A percentile compares a stretch with the other conserved stretches of the same genome.
These are phyloP conservation scores for Fistulinella prunicolor DNA, from an alignment of 768 basidiomycete genomes.

Conservation along the genomic window DNA sequence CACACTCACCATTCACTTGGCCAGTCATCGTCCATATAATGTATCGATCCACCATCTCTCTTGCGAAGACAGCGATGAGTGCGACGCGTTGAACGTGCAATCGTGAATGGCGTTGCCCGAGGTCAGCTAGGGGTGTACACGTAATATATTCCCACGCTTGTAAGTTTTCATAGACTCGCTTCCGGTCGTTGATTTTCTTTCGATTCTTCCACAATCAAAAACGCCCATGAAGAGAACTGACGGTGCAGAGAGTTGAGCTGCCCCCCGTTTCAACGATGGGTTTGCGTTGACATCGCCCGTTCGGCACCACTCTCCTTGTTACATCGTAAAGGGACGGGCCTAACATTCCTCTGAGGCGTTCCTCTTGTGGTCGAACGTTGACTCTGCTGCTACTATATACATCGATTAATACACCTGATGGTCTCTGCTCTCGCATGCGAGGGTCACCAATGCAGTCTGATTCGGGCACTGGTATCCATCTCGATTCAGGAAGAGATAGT, in stretches of 20 bases:
- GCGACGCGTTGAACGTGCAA: too few relatives aligned
- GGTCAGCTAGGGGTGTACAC: slow-evolving; percentile 3
- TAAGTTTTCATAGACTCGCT: not conserved
- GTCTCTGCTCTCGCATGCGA: too few relatives aligned
- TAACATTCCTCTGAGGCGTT: slow-evolving; percentile 52
- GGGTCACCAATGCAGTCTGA: slow-evolving; percentile 75
- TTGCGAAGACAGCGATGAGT: too few relatives aligned
- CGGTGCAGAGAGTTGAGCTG: slow-evolving; percentile 60
- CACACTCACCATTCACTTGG: not conserved
- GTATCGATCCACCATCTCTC: too few relatives aligned
- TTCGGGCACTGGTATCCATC: slow-evolving; percentile 90
- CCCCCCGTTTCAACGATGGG: slow-evolving; percentile 36
- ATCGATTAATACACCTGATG: not conserved
- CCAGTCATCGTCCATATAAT: too few relatives aligned
- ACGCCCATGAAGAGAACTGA: slow-evolving; percentile 50
- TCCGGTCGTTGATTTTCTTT: not conserved
- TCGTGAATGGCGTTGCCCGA: too few relatives aligned
- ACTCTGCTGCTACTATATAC: not conserved
- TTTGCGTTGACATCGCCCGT: slow-evolving; percentile 62
- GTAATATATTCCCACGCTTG: slow-evolving; percentile 23
- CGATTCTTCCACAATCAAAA: slow-evolving; percentile 49
- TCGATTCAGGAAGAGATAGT: slow-evolving; percentile 79
- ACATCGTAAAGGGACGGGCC: slow-evolving; percentile 57
- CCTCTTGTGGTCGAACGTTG: slow-evolving; percentile 8
- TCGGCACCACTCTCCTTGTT: slow-evolving; percentile 62